Evolutionary conservation across 192 early-diverging fungal genomes (phyloP), one percentile per base, ranked within the genome.

Genomic region (Podila horticola): DNA sequence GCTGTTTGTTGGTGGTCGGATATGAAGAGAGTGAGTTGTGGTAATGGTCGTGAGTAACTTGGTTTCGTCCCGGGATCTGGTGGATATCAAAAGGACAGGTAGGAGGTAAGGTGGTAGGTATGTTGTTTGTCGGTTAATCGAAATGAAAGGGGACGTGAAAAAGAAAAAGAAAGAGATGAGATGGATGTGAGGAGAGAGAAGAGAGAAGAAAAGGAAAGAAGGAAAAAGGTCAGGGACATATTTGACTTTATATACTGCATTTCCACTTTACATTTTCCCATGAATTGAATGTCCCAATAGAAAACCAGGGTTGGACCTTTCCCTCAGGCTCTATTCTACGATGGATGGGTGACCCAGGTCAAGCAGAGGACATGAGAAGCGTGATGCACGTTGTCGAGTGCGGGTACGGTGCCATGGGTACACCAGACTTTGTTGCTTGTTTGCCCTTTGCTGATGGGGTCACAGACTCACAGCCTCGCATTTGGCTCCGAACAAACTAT

Each of bases 331-430:
- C 15, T 13, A 12, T 2, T n/a, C n/a, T n/a, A n/a, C n/a, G n/a
- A n/a, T 45, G 59, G 33, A 61, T 28, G 59, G 26, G 59, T 61
- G 59, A 33, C 30, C 59, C 28, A 28, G 59, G 28, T 55, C 52
- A 55, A 55, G 24, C 38, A 45, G 41, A 17, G 41, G 41, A 36
- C 10, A 36, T 10, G 34, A 36, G 41, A 17, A 45, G 41, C 41
- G 41, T 45, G 41, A 15, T 45, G 41, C 41, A 45, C 41, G 15
- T 4, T 45, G 41, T 45, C 11, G 41, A 45, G 41, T 45, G 41
- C 13, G 41, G 41, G 41, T 45, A 45, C 41, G 41, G 41, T 15
- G 41, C 41, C 41, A 45, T 45, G 41, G 41, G 41, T 45, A 45
- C 41, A 45, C 41, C 41, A 58, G 41, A n/a, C 15, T 17, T 17